phyloP scores from a whole-genome alignment of 306 rosid species.

The Oxytropis ochrocephala region DNA sequence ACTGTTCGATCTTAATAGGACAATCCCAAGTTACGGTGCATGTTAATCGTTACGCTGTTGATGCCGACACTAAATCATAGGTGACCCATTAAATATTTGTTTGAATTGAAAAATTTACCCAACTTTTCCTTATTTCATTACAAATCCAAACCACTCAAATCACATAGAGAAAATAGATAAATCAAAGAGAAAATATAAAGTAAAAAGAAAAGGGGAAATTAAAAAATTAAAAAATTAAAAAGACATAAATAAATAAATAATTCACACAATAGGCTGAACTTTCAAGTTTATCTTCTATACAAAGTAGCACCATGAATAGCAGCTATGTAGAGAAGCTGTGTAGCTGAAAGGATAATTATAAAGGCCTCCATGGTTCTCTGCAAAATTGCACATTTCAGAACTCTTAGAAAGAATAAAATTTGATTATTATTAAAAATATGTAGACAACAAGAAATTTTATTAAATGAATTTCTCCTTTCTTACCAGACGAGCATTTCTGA shows the following conservation, averaged over 20 bases:
- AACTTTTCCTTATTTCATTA: not conserved
- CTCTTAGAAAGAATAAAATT: not conserved
- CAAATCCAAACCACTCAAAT: constrained; percentile 32
- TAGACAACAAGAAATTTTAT: not conserved
- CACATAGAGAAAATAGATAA: constrained; percentile 1
- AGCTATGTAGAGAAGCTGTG: constrained; percentile 69
- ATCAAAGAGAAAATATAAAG: not conserved
- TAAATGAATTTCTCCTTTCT: constrained; percentile 19
- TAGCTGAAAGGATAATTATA: constrained; percentile 77
- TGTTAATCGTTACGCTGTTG: too few relatives aligned
- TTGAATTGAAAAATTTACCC: too few relatives aligned
- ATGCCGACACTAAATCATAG: too few relatives aligned
- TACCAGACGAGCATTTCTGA: constrained; percentile 75
- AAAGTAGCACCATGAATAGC: constrained; percentile 49
- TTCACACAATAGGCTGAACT: not conserved
- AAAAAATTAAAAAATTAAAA: not conserved
- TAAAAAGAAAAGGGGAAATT: not conserved
- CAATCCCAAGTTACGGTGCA: too few relatives aligned
- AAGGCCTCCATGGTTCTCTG: constrained; percentile 92
- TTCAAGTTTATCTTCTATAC: constrained; percentile 16
- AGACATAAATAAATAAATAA: not conserved
- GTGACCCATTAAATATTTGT: too few relatives aligned
- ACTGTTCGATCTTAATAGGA: too few relatives aligned
- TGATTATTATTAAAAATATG: not conserved
- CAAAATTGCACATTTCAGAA: constrained; percentile 24